A percentile compares a stretch with the other conserved stretches of the same genome.
These are phyloP conservation scores for Pterocarpus macrocarpus DNA, from an alignment of 306 rosid species.

Conservation along the genomic window DNA sequence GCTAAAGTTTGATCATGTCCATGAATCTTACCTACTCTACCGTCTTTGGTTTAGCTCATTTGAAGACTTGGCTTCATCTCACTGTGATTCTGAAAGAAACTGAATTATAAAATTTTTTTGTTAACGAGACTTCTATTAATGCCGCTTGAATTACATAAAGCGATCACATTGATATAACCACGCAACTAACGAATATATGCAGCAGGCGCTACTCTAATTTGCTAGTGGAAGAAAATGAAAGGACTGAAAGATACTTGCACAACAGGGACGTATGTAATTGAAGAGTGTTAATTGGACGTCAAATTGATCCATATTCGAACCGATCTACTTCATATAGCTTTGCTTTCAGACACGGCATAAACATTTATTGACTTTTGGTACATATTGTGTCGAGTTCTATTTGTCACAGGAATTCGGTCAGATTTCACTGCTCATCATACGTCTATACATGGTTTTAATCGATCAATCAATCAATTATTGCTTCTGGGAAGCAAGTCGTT, in stretches of 20 bases:
- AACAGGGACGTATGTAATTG: slow-evolving; percentile 31
- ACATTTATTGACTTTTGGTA: slow-evolving; percentile 44
- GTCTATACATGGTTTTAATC: background rate
- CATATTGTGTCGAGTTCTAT: slow-evolving; percentile 10
- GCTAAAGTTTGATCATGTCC: slow-evolving; percentile 30
- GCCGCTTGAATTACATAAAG: slow-evolving; percentile 19
- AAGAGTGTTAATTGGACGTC: slow-evolving; percentile 20
- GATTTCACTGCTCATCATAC: background rate
- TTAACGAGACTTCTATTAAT: slow-evolving; percentile 5
- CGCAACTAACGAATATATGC: slow-evolving; percentile 19
- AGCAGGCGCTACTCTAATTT: slow-evolving; percentile 14
- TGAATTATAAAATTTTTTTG: background rate
- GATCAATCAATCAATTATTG: background rate
- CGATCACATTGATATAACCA: slow-evolving; percentile 27
- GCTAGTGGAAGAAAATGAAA: slow-evolving; percentile 13
- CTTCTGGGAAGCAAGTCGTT: slow-evolving; percentile 5
- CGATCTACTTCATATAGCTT: slow-evolving; percentile 12
- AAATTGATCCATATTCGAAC: background rate
- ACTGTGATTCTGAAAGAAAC: slow-evolving; percentile 19
- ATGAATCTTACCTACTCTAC: slow-evolving; percentile 39
- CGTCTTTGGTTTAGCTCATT: slow-evolving; percentile 27
- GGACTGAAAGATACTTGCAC: slow-evolving; percentile 36
- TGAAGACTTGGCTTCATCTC: slow-evolving; percentile 13
- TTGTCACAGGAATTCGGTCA: background rate
- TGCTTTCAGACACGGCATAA: slow-evolving; percentile 44